Evolutionary conservation across 2,329 filamentous ascomycete species (phyloP).

Genomic region (Hypoxylon sp.): DNA sequence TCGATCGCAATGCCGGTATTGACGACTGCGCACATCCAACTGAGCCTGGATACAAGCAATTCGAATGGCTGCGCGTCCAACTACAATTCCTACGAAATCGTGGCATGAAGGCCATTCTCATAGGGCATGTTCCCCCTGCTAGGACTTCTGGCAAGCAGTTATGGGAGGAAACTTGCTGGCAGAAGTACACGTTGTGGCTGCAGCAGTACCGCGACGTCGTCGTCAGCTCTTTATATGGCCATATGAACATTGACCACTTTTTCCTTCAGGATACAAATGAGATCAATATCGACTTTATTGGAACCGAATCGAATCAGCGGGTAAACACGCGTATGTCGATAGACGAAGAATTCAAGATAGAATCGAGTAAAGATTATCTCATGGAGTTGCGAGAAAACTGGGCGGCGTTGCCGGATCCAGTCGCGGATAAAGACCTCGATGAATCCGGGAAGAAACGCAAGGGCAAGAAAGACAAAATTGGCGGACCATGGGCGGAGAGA

Average conservation of each 20-base stretch:
- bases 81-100: constrained; percentile 84
- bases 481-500: constrained; percentile 85
- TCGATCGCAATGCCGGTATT: constrained; percentile 91
- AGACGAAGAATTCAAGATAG: constrained; percentile 70
- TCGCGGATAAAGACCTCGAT: constrained; percentile 48
- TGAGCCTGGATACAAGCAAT: constrained; percentile 92
- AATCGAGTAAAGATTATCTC: constrained; percentile 84
- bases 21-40: constrained; percentile 85
- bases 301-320: constrained; percentile 51
- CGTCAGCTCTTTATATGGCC: constrained; percentile 83
- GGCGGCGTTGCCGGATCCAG: constrained; percentile 77
- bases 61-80: constrained; percentile 96
- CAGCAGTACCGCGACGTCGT: constrained; percentile 93
- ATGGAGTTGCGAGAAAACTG: constrained; percentile 83
- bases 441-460: constrained; percentile 62
- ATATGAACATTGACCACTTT: constrained; percentile 99
- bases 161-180: constrained; percentile 99
- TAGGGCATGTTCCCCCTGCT: constrained; percentile 93
- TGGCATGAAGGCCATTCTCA: constrained; percentile 94
- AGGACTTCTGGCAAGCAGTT: constrained; percentile 85
- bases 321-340: constrained; percentile 56
- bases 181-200: constrained; percentile 94
- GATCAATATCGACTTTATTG: constrained; percentile 71
- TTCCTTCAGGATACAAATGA: constrained; percentile 88
- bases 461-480: constrained; percentile 75